A percentile compares a stretch with the other conserved stretches of the same genome.
phyloP scores from a whole-genome alignment of 805 yeast species.

The Saccharomycopsis fermentans region DNA sequence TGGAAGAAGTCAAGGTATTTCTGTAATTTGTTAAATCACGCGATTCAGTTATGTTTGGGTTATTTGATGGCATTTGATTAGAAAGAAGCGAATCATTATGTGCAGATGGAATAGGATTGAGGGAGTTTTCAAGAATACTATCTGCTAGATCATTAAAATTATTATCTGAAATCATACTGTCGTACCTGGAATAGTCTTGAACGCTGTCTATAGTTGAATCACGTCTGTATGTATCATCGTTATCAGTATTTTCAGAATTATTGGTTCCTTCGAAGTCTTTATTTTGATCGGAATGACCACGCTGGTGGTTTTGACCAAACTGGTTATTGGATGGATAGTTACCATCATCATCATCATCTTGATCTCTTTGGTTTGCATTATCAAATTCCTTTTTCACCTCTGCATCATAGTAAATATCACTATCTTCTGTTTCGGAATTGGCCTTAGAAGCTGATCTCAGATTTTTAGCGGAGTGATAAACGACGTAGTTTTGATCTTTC shows the following conservation, averaged over 20 bases:
- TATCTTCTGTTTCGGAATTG: background rate
- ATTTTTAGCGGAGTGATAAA: background rate
- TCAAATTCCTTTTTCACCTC: background rate
- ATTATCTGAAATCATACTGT: background rate
- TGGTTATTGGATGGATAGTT: background rate
- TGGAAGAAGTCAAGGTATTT: background rate
- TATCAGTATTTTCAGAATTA: constrained; percentile 45
- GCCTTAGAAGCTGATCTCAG: background rate
- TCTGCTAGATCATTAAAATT: background rate
- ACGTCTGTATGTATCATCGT: constrained; percentile 22
- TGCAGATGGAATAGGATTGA: background rate
- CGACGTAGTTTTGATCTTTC: background rate
- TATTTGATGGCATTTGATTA: background rate
- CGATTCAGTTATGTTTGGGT: background rate
- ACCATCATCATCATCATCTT: constrained; percentile 22
- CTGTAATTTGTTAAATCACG: background rate
- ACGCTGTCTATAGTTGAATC: background rate
- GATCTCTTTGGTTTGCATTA: constrained; percentile 19
- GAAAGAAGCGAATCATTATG: background rate
- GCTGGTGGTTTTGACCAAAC: constrained; percentile 16
- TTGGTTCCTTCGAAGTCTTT: constrained; percentile 28
- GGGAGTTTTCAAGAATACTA: background rate
- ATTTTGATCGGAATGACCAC: constrained; percentile 32
- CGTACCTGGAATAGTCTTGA: background rate
- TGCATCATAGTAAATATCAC: background rate